A percentile compares a stretch with the other conserved stretches of the same genome.
phyloP scores from a whole-genome alignment of 2,329 filamentous ascomycete genomes.

The Ophiosphaerella narmari region DNA sequence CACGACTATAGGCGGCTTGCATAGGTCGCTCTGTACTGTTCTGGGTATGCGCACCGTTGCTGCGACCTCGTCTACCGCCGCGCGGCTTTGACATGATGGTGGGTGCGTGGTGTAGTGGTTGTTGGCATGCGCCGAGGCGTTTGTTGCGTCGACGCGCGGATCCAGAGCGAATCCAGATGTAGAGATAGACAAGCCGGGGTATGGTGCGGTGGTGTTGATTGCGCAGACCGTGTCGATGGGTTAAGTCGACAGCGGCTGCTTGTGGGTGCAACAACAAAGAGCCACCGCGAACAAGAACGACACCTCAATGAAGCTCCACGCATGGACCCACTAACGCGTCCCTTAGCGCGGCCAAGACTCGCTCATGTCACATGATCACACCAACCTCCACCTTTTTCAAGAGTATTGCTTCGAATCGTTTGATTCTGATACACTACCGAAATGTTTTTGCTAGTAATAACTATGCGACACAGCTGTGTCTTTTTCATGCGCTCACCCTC shows the following conservation, averaged over 20 bases:
- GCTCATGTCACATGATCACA: not conserved
- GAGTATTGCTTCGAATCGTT: not conserved
- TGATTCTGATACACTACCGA: slow-evolving; percentile 8
- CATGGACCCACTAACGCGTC: not conserved
- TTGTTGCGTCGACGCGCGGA: not conserved
- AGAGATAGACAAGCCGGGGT: too few relatives aligned
- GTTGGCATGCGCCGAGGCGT: slow-evolving; percentile 15
- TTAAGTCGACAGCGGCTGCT: slow-evolving; percentile 25
- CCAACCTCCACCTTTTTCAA: not conserved
- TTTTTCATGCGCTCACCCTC: not conserved
- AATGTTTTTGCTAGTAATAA: slow-evolving; percentile 14
- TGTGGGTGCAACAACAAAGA: slow-evolving; percentile 19
- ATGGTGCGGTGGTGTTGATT: not conserved
- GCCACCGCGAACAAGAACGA: slow-evolving; percentile 13
- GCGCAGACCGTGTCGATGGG: slow-evolving; percentile 22
- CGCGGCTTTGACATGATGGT: slow-evolving; percentile 38
- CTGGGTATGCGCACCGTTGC: slow-evolving; percentile 15
- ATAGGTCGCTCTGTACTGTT: slow-evolving; percentile 14
- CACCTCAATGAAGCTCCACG: not conserved
- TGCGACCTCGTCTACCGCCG: slow-evolving; percentile 24
- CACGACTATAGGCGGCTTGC: slow-evolving; percentile 12
- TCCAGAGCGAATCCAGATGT: not conserved
- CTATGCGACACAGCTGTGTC: slow-evolving; percentile 7
- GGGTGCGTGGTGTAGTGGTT: slow-evolving; percentile 9
- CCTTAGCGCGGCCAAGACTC: too few relatives aligned